These are phyloP conservation scores for Clonostachys rhizophaga DNA, from an alignment of 2,329 filamentous ascomycete species.

Conservation along the genomic window DNA sequence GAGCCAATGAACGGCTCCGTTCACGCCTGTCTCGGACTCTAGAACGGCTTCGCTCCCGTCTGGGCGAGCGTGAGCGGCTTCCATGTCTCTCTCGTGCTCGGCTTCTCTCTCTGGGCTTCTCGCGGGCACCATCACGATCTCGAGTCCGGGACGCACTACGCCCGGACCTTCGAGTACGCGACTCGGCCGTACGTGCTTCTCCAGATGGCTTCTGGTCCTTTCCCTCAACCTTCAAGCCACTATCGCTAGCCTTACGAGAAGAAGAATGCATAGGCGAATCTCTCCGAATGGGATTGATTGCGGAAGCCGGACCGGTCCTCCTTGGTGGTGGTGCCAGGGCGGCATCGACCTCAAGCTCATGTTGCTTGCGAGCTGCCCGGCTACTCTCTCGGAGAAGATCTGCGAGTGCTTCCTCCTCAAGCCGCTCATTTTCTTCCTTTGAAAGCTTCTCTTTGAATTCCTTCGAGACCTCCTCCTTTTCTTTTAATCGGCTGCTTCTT, in stretches of 20 bases:
- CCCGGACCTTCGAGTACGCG: constrained; percentile 12
- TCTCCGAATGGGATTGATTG: constrained; percentile 50
- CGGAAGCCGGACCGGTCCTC: constrained; percentile 47
- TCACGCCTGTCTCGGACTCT: constrained; percentile 25
- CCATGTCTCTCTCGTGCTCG: constrained; percentile 2
- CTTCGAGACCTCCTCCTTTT: constrained; percentile 32
- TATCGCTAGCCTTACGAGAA: constrained; percentile 28
- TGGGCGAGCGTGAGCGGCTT: constrained; percentile 27
- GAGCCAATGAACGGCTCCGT: constrained; percentile 24
- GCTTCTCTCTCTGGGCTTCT: constrained; percentile 2
- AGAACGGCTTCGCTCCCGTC: constrained; percentile 24
- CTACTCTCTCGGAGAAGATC: constrained; percentile 57
- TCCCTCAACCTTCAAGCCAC: constrained; percentile 20
- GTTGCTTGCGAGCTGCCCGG: constrained; percentile 38
- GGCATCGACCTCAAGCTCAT: constrained; percentile 52
- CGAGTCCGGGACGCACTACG: constrained; percentile 22
- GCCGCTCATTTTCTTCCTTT: constrained; percentile 51
- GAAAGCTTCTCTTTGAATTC: constrained; percentile 49
- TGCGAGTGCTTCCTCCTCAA: constrained; percentile 54
- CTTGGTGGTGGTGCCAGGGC: constrained; percentile 50
- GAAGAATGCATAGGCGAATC: constrained; percentile 38
- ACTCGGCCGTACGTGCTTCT: too few species aligned
- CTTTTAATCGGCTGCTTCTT: constrained; percentile 18
- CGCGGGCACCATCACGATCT: constrained; percentile 6
- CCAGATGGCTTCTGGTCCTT: constrained; percentile 12